Conservation (phyloP, 164 flowering plant species). For the Hamamelis virginiana region DNA sequence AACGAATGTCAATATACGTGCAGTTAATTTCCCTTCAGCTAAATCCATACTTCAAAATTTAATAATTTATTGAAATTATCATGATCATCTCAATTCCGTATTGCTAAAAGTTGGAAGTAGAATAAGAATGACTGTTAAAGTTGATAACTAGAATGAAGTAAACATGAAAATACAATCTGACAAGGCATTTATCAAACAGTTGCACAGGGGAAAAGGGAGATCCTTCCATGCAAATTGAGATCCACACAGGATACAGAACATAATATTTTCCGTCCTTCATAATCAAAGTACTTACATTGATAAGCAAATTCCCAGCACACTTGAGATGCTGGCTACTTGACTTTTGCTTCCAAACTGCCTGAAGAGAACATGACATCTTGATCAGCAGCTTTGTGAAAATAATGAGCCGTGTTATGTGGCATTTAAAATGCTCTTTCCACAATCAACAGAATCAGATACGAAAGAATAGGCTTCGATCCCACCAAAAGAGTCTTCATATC, state of each 20-base stretch:
- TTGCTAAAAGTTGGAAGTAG: no score
- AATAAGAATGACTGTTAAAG: no score
- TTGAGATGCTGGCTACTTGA: not conserved
- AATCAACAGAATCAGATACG: conserved; percentile 2
- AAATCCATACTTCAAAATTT: no score
- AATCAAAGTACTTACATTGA: not conserved
- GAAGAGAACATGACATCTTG: not conserved
- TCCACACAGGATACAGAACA: not conserved
- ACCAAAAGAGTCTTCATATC: not conserved
- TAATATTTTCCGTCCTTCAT: no score
- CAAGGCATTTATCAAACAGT: no score
- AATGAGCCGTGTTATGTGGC: not conserved
- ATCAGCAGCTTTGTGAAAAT: not conserved
- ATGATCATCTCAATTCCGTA: no score
- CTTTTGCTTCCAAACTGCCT: not conserved
- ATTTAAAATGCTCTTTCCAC: not conserved
- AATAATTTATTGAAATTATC: no score
- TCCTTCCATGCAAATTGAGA: not conserved
- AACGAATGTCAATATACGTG: no score
- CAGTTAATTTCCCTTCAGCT: no score
- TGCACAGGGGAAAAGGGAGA: not conserved
- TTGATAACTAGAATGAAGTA: no score
- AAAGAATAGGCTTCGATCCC: not conserved
- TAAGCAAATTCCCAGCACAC: not conserved
- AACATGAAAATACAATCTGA: no score